These are phyloP conservation scores for Teratosphaeriaceae sp. DNA, from an alignment of 2,329 filamentous ascomycete species.

Conservation along the genomic window DNA sequence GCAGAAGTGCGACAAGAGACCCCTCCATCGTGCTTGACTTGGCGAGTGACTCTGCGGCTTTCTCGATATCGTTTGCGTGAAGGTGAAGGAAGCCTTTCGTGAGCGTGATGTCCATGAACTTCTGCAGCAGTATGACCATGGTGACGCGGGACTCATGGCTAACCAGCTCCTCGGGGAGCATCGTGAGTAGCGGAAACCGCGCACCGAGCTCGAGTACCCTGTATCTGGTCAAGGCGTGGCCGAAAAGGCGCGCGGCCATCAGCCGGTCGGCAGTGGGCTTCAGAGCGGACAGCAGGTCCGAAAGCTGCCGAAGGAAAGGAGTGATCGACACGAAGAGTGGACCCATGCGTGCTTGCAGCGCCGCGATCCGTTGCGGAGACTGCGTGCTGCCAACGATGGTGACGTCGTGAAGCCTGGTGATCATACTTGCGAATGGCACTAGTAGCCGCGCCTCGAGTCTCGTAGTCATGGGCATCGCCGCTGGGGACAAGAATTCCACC, in stretches of 20 bases:
- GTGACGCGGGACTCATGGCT: no score
- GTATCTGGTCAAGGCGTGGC: neutral
- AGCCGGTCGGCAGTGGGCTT: neutral
- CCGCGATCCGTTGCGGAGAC: neutral
- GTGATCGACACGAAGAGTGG: neutral
- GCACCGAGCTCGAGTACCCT: no score
- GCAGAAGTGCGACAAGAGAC: no score
- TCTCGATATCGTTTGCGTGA: no score
- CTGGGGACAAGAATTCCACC: neutral
- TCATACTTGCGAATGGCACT: neutral
- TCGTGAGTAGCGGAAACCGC: neutral
- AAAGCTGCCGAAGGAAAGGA: neutral
- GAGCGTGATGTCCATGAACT: no score
- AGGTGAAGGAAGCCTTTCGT: no score
- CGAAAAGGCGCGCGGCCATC: neutral
- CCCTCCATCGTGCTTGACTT: no score
- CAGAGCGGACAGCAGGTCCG: neutral
- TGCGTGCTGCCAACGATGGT: neutral
- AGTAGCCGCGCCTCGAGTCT: neutral
- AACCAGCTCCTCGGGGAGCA: neutral
- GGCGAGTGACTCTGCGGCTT: no score
- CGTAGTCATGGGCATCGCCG: neutral
- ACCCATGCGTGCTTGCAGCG: neutral
- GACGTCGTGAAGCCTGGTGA: slow-evolving; percentile 1
- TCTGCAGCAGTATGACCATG: no score